phyloP scores from a whole-genome alignment of 305 asterid species.

The Plantago coronopus region DNA sequence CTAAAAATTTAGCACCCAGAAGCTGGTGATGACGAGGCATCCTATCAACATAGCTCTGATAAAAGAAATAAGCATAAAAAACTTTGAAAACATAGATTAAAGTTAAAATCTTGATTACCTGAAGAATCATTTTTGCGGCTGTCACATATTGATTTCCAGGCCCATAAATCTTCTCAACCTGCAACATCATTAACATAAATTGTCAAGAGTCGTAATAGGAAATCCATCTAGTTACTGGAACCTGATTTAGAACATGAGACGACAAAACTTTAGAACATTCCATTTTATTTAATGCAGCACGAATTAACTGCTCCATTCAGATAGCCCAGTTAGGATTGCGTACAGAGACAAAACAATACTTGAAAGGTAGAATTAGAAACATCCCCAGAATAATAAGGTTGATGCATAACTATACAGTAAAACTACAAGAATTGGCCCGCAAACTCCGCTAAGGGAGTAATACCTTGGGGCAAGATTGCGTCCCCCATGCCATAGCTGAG shows the following conservation, averaged over 20 bases:
- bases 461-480: conserved; percentile 97
- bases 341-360: no score
- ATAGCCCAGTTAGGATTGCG: no score
- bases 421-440: no score
- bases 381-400: neutral
- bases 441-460: no score
- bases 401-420: no score
- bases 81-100: no score
- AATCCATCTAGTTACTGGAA: no score
- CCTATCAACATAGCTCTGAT: neutral
- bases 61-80: no score
- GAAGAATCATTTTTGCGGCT: conserved; percentile 98
- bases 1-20: conserved; percentile 27
- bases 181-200: conserved; percentile 34
- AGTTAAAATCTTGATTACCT: conserved; percentile 39
- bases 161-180: conserved; percentile 96
- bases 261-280: neutral
- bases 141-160: conserved; percentile 99
- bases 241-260: neutral
- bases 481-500: conserved; percentile 99
- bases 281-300: neutral
- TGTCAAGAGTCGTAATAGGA: conserved; percentile 4
- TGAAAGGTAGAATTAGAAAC: no score
- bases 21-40: neutral
- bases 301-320: no score